Evolutionary conservation across 225 moss, liverwort and hornwort species (phyloP), one percentile per base, ranked within the genome.

Genomic region (Polytrichum formosum): DNA sequence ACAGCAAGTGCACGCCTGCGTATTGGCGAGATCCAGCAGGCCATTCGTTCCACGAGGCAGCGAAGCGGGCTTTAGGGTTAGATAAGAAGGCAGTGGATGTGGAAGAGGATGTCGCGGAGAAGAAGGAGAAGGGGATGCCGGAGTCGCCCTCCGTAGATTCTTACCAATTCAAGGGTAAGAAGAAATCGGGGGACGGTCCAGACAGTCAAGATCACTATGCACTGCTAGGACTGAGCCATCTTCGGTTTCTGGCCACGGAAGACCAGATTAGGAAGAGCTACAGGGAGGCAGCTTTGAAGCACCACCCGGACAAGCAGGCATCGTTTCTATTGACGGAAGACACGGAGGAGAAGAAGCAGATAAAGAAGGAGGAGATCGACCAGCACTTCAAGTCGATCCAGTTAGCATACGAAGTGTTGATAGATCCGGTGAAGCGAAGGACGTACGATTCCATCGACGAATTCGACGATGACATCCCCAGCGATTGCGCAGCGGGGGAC

Each of bases 251-350:
- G 67, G 97, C 97, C 9, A 91, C 94, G 4, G 97, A 98, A 64
- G 97, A 98, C 71, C 97, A 98, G 82, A 94, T 98, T 78, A 92
- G 94, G 62, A 98, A 98, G 80, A 92, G 92, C 64, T 98, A 98
- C 58, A 86, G 97, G 73, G 97, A 98, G 79, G 88, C 93, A 66
- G 97, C 97, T 28, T 55, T 98, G 1, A 98, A 94, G 65, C 91
- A 98, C 75, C 97, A 98, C 28, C 97, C 97, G 10, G 97, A 98
- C 73, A 98, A 98, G 86, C 97, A 98, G 72, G 94, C 94, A 29
- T 65, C 82, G 17, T 79, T 98, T 20, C 92, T 98, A 21, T 79
- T 92, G 7, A 86, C 69, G 46, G 97, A 98, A 67, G 91, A 94
- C 55, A 87, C 91, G 0, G 80, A 79, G 55, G 86, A 90, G 68